Evolutionary conservation across 2,329 filamentous ascomycete species (phyloP).

Genomic region (Alternaria postmessia): DNA sequence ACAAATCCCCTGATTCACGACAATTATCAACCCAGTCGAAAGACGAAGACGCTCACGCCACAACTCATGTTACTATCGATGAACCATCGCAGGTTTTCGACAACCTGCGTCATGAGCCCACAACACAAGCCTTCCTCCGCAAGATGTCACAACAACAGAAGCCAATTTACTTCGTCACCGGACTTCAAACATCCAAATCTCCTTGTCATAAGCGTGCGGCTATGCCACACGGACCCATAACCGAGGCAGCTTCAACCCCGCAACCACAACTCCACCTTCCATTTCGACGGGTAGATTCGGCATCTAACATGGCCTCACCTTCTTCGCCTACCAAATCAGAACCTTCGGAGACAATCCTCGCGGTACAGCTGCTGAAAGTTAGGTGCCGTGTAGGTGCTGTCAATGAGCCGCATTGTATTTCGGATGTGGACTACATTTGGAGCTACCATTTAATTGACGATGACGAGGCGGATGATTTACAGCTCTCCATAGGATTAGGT

Average conservation of each 20-base stretch:
- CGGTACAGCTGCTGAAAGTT: constrained; percentile 38
- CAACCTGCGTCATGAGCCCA: constrained; percentile 29
- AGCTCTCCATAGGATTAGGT: constrained; percentile 42
- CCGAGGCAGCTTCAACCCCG: constrained; percentile 8
- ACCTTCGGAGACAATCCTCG: constrained; percentile 25
- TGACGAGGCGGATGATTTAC: constrained; percentile 24
- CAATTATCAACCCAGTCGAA: constrained; percentile 15
- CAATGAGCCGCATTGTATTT: constrained; percentile 37
- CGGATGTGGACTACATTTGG: constrained; percentile 40
- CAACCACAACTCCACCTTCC: constrained; percentile 17
- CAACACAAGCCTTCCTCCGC: constrained; percentile 31
- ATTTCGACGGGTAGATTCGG: constrained; percentile 37
- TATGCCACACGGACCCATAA: background rate
- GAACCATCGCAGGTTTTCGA: constrained; percentile 33
- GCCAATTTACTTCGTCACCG: constrained; percentile 52
- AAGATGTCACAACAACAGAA: constrained; percentile 56
- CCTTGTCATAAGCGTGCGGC: constrained; percentile 1
- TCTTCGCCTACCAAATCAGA: constrained; percentile 1
- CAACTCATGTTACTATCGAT: constrained; percentile 23
- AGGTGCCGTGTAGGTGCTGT: constrained; percentile 31
- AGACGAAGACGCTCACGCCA: constrained; percentile 33
- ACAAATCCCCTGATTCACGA: constrained; percentile 14
- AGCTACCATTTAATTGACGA: constrained; percentile 35
- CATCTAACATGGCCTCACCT: constrained; percentile 11
- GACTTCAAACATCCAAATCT: constrained; percentile 53